Base-by-base conservation (phyloP, 2,329 filamentous ascomycete species). In the Talaromyces sp. region DNA sequence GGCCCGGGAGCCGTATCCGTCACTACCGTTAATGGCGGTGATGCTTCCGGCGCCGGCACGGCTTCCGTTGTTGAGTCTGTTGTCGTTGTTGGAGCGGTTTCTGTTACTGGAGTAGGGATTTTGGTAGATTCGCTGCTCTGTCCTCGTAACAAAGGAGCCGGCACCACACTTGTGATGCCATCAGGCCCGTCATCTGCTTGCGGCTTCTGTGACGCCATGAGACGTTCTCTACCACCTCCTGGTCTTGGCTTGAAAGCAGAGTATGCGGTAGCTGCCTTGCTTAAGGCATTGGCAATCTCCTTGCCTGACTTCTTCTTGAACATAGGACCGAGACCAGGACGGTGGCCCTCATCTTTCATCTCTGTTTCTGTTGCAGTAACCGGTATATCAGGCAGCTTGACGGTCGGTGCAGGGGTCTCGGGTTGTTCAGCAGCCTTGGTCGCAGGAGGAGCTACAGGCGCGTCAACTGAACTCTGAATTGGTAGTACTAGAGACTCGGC, bases 311-410 rank as follows among this genome's bases (percentile, higher is more conserved):
- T 91, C 65, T 89, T 86, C 75, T 91, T 94, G 69, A 97, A 89
- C 93, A 96, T 96, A 1, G 92, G 91, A 0, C 92, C 92, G 6
- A 96, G 82, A 0, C 92, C 92, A 18, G 92, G 91, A n/a, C 91
- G 81, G 66, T 83, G 80, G 33, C 76, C 74, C 52, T 83, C 82
- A 31, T 66, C 65, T 31, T 60, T 28, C 31, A 52, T 5, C 31
- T 56, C 51, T 23, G 30, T 33, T 14, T 36, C 16, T 5, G 56
- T 28, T 56, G 34, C 31, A 47, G 28, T 16, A 27, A 44, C 16
- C 16, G 63, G 34, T 42, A 40, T 33, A 8, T 63, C 61, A 10
- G 40, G 55, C 28, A 54, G 30, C 8, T 10, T 36, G 16, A 27
- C 14, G 36, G 57, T 55, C 33, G 61, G 56, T 33, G 56, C 9